phyloP scores from a whole-genome alignment of 139 green algal species.

The Prasinococcaceae sp. region DNA sequence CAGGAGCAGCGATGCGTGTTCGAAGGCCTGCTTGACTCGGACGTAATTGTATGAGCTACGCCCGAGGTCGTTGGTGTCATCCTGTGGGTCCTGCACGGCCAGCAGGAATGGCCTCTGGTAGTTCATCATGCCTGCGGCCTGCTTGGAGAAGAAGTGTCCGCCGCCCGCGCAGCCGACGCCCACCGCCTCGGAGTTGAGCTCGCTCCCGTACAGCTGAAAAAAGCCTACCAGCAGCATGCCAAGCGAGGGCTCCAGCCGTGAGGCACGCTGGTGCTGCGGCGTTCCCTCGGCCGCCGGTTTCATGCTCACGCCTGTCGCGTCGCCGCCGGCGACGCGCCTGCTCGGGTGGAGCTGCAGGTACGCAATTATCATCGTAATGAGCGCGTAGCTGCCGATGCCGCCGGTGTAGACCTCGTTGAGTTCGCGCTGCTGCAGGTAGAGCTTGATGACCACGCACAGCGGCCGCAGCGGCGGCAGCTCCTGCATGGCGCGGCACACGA shows the following conservation, averaged over 20 bases:
- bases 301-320: neutral
- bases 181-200: conserved; percentile 38
- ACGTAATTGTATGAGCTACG: conserved; percentile 22
- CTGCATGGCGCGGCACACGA: conserved; percentile 28
- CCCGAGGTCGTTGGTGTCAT: conserved; percentile 52
- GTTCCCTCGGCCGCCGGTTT: too few relatives aligned
- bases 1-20: too few relatives aligned
- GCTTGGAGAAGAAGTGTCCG: conserved; percentile 36
- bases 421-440: conserved; percentile 82
- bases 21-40: conserved; percentile 28
- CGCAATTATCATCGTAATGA: conserved; percentile 77
- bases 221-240: conserved; percentile 87
- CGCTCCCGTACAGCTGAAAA: conserved; percentile 54
- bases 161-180: conserved; percentile 28
- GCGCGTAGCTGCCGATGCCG: conserved; percentile 80
- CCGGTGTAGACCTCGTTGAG: conserved; percentile 92
- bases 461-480: conserved; percentile 59
- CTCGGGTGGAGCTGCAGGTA: conserved; percentile 48
- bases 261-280: too few relatives aligned
- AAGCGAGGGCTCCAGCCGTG: conserved; percentile 53
- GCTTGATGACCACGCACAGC: conserved; percentile 39
- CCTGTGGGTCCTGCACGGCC: conserved; percentile 64
- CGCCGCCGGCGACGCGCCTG: neutral
- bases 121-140: conserved; percentile 4
- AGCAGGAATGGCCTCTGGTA: conserved; percentile 45